These are phyloP conservation scores for Phlegmacium glaucopus DNA, from an alignment of 768 basidiomycete genomes.

Conservation along the genomic window DNA sequence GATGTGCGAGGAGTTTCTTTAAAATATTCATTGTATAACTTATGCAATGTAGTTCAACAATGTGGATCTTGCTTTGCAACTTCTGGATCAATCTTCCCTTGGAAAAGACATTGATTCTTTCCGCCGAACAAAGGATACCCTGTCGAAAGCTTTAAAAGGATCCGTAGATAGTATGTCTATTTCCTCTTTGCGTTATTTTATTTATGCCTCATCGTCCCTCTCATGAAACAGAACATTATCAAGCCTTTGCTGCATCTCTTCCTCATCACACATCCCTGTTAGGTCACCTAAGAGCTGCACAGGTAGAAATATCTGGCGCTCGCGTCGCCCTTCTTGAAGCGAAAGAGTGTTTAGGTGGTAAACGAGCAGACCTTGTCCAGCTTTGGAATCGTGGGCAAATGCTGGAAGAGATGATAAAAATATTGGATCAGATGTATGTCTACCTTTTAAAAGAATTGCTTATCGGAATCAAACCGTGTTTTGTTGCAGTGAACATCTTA, in stretches of 20 bases:
- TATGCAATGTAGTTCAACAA: conserved; percentile 72
- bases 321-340: conserved; percentile 71
- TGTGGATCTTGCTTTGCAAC: conserved; percentile 87
- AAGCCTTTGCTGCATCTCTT: conserved; percentile 91
- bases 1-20: conserved; percentile 49
- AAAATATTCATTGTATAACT: background rate
- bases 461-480: conserved; percentile 13
- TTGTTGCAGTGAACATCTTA: conserved; percentile 73
- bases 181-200: conserved; percentile 3
- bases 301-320: conserved; percentile 69
- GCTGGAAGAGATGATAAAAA: conserved; percentile 92
- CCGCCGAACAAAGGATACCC: conserved; percentile 66
- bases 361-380: conserved; percentile 86
- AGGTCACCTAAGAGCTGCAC: conserved; percentile 66
- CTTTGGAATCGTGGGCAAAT: conserved; percentile 86
- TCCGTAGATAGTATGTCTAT: conserved; percentile 77
- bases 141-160: conserved; percentile 78
- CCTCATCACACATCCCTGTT: conserved; percentile 85
- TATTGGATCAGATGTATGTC: conserved; percentile 84
- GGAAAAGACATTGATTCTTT: conserved; percentile 81
- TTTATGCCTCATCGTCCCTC: background rate
- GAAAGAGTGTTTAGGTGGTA: conserved; percentile 75
- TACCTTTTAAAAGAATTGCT: background rate
- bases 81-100: conserved; percentile 72
- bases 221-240: conserved; percentile 67